A percentile compares a stretch with the other conserved stretches of the same genome.
These are phyloP conservation scores for Sisymbrium irio DNA, from an alignment of 345 rosid genomes.

Conservation along the genomic window DNA sequence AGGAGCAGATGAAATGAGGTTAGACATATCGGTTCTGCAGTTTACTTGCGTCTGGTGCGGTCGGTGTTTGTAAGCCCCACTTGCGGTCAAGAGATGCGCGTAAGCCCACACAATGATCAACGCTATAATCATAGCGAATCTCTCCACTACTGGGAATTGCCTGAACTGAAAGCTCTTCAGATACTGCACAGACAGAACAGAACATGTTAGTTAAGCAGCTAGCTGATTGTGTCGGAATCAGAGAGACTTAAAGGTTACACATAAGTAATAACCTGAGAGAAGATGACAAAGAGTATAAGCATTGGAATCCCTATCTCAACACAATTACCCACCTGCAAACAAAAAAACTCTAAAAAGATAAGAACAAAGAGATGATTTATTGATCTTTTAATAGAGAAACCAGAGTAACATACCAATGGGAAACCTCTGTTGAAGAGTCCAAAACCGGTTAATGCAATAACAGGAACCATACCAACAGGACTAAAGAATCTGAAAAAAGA, in stretches of 20 bases:
- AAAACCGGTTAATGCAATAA: constrained; percentile 83
- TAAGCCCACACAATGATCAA: constrained; percentile 85
- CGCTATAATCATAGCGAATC: constrained; percentile 83
- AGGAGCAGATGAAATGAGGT: constrained; percentile 98
- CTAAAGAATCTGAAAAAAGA: constrained; percentile 77
- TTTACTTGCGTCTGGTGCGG: constrained; percentile 72
- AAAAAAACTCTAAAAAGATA: background rate
- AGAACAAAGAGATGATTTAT: background rate
- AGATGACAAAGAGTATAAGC: constrained; percentile 72
- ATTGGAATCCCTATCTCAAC: constrained; percentile 91
- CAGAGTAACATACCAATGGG: constrained; percentile 65
- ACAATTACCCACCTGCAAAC: constrained; percentile 72
- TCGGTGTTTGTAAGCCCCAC: constrained; percentile 91
- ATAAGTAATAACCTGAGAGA: constrained; percentile 68
- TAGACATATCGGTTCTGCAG: constrained; percentile 93
- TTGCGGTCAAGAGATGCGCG: constrained; percentile 94
- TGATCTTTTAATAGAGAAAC: background rate
- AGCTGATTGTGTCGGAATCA: background rate
- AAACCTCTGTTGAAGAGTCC: constrained; percentile 98
- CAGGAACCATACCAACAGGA: constrained; percentile 98
- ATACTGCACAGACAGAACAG: constrained; percentile 51
- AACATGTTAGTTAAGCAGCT: background rate
- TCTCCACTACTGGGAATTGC: constrained; percentile 72
- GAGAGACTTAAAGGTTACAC: background rate
- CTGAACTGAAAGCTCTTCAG: constrained; percentile 68